Base-by-base conservation (phyloP, 176 grass and related monocot genomes). In the Cocos nucifera region DNA sequence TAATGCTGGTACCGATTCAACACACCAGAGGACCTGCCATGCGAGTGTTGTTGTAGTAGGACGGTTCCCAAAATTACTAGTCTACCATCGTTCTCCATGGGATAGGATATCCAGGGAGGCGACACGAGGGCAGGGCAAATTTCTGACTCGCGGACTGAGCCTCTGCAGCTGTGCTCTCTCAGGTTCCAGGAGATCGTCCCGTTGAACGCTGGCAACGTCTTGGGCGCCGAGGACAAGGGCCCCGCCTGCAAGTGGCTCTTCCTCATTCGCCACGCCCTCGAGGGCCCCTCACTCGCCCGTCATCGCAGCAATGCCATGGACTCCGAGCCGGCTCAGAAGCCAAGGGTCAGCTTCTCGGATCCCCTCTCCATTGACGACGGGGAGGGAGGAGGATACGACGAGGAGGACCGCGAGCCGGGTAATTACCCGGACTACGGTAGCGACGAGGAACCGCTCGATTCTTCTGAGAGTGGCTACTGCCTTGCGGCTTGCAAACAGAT, bases 111-210 rank as follows among this genome's bases (percentile, higher is more conserved):
- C 5, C 7, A 9, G 30, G 30, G 30, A 1, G 6, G 4, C 30
- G 30, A 32, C 30, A 32, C 6, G 30, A 8, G 35, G 35, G 35
- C 5, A 12, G 1, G 9, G 35, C 10, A 14, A 9, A 12, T 44
- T 18, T 6, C 4, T 65, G 4, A 24, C 49, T 18, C 9, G 44
- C 5, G 49, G n/a, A 19, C 21, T 65, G 22, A 65, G 9, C 19
- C 63, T 22, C 16, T 15, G 51, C 35, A 9, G 35, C 35, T 44
- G 9, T 44, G 2, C 10, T 67, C 52, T 4, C 30, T 55, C 81
- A 97, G 92, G 16, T 97, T 97, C 24, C 92, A 97, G 24, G 92
- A 97, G 72, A 88, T 97, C 16, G 86, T 97, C 28, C 92, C 87
- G 0, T 64, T 97, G 60, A 97, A 91, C 49, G 86, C 83, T 0